These are phyloP conservation scores for Amanita thiersii DNA, from an alignment of 768 basidiomycete species.

Conservation along the genomic window DNA sequence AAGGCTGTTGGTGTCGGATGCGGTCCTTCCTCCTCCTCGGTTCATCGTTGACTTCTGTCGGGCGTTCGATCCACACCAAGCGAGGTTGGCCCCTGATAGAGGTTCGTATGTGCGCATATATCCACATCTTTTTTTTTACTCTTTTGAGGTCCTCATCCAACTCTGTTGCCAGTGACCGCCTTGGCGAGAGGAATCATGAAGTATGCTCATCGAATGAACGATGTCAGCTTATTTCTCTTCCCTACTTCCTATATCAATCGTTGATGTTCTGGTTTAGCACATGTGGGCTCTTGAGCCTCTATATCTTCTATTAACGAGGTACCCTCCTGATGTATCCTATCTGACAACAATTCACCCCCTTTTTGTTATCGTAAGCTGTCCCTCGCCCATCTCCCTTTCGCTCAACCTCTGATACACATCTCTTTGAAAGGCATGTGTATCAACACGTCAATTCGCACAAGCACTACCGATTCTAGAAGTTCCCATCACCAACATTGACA, in stretches of 20 bases:
- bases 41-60: conserved; percentile 52
- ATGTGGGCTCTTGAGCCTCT: conserved; percentile 50
- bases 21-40: conserved; percentile 31
- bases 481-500: conserved; percentile 65
- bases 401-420: conserved; percentile 3
- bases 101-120: conserved; percentile 26
- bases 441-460: conserved; percentile 39
- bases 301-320: conserved; percentile 51
- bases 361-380: conserved; percentile 47
- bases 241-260: not conserved
- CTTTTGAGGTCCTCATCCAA: not conserved
- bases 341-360: conserved; percentile 67
- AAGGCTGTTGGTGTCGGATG: conserved; percentile 34
- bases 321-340: conserved; percentile 44
- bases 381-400: not conserved
- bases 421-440: conserved; percentile 45
- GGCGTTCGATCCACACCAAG: conserved; percentile 53
- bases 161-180: conserved; percentile 39
- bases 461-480: conserved; percentile 53
- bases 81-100: conserved; percentile 61
- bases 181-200: conserved; percentile 58
- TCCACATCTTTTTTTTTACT: not conserved
- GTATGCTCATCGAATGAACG: conserved; percentile 36
- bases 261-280: conserved; percentile 15
- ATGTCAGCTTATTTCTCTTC: conserved; percentile 30